Evolutionary conservation across 768 basidiomycete genomes (phyloP).

Genomic region (Mrakia blollopis): DNA sequence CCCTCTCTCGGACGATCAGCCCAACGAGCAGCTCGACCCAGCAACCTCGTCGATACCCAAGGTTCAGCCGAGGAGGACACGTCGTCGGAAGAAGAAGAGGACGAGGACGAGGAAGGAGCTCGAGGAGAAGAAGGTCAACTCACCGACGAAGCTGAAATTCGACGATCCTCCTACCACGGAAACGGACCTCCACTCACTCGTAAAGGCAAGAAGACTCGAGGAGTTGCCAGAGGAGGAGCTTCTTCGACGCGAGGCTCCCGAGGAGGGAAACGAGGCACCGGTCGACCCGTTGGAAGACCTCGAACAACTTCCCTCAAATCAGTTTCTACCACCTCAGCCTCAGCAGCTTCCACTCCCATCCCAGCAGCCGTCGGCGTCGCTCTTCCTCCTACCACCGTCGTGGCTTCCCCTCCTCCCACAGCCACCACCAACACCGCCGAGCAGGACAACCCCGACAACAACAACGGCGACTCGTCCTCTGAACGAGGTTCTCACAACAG

Average conservation of each 20-base stretch:
- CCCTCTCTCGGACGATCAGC: background rate
- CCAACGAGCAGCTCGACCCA: background rate
- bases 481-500: background rate
- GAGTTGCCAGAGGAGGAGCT: background rate
- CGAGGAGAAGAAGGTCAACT: background rate
- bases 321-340: too few relatives aligned
- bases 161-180: background rate
- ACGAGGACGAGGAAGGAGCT: background rate
- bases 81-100: background rate
- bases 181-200: background rate
- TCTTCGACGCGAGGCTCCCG: background rate
- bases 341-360: background rate
- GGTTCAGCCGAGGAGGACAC: slow-evolving; percentile 4
- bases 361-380: background rate
- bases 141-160: background rate
- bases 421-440: background rate
- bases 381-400: background rate
- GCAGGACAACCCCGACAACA: background rate
- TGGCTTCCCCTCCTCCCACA: background rate
- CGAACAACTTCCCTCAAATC: background rate
- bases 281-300: background rate
- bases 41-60: slow-evolving; percentile 1
- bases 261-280: background rate
- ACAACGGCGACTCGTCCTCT: background rate
- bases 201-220: background rate